Conservation (phyloP, 371 early-diverging fungal species). For the Neoconidiobolus thromboides region DNA sequence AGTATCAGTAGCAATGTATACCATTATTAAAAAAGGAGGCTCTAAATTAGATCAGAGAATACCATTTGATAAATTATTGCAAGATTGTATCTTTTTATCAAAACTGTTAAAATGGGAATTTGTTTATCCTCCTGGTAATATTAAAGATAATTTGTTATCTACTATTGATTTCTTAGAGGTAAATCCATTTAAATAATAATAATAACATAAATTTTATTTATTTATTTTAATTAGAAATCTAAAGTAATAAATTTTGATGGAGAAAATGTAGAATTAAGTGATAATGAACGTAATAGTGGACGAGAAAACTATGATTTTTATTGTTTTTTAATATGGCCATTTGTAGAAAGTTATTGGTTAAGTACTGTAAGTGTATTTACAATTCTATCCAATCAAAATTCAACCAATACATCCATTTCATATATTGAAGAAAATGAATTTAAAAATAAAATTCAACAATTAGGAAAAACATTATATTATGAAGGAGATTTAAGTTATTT, state of each 20-base stretch:
- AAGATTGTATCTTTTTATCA: conserved; percentile 57
- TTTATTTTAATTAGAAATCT: conserved; percentile 16
- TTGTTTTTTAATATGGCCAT: conserved; percentile 76
- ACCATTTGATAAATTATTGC: conserved; percentile 25
- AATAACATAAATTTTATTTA: background rate
- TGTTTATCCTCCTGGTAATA: conserved; percentile 60
- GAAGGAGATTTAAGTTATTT: conserved; percentile 63
- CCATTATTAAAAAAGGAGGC: conserved; percentile 56
- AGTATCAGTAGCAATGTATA: conserved; percentile 55
- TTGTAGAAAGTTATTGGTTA: conserved; percentile 78
- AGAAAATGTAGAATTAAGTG: conserved; percentile 32
- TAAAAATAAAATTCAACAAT: conserved; percentile 43
- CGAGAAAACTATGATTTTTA: conserved; percentile 77
- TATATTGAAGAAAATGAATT: conserved; percentile 55
- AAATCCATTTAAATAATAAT: conserved; percentile 12
- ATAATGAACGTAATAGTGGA: conserved; percentile 48
- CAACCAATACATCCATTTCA: background rate
- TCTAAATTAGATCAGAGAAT: conserved; percentile 35
- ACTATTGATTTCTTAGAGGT: conserved; percentile 41
- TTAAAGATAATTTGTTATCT: conserved; percentile 43
- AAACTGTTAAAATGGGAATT: conserved; percentile 65
- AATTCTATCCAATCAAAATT: background rate
- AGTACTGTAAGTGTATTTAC: conserved; percentile 18
- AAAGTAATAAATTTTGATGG: conserved; percentile 34
- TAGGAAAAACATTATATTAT: conserved; percentile 67